A percentile compares a stretch with the other conserved stretches of the same genome.
phyloP scores from a whole-genome alignment of 352 stramenopile genomes.

The Phytophthora tentaculata region DNA sequence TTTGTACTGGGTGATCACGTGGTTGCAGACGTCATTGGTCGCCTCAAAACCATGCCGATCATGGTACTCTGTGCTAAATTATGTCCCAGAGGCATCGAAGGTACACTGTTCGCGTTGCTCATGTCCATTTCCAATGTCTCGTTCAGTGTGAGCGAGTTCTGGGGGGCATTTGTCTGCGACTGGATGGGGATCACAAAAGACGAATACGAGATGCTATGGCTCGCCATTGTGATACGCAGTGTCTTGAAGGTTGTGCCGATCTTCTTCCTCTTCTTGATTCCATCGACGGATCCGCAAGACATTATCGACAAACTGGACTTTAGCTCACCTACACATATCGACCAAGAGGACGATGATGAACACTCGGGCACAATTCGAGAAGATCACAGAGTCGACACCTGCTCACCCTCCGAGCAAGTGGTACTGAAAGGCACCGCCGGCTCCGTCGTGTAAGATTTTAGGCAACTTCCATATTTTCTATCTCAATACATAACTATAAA shows the following conservation, averaged over 20 bases:
- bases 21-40: conserved; percentile 84
- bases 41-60: conserved; percentile 92
- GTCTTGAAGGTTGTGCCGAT: conserved; percentile 92
- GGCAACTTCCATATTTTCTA: neutral
- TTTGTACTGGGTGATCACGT: conserved; percentile 97
- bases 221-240: conserved; percentile 93
- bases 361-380: conserved; percentile 45
- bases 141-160: conserved; percentile 93
- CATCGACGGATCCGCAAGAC: conserved; percentile 70
- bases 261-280: conserved; percentile 88
- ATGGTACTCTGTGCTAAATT: conserved; percentile 95
- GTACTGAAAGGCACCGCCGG: conserved; percentile 24
- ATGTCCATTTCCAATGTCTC: conserved; percentile 98
- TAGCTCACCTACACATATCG: conserved; percentile 13
- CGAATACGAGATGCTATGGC: conserved; percentile 92
- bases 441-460: conserved; percentile 27
- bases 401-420: conserved; percentile 38
- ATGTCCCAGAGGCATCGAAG: conserved; percentile 95
- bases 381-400: conserved; percentile 47
- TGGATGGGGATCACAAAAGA: conserved; percentile 89
- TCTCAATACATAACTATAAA: neutral
- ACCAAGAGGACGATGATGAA: conserved; percentile 33
- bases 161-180: conserved; percentile 91
- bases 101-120: conserved; percentile 96
- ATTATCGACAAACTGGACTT: conserved; percentile 80